phyloP scores from a whole-genome alignment of 331 rosid species.

The Quercus tomentella region DNA sequence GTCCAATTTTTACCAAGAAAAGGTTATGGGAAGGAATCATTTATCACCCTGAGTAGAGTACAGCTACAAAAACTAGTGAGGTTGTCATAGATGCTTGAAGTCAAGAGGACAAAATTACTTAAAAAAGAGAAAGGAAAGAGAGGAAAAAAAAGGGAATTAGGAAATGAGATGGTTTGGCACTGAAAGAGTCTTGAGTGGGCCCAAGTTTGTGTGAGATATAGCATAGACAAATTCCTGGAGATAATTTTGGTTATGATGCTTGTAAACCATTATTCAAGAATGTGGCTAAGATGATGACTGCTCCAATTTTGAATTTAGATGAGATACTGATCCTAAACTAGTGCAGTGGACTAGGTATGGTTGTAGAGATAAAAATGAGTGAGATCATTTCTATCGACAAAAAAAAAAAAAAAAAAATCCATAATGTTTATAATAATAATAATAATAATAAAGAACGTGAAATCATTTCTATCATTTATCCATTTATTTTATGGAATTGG shows the following conservation, averaged over 20 bases:
- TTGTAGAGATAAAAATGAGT: not conserved
- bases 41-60: too few relatives aligned
- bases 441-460: not conserved
- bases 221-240: not conserved
- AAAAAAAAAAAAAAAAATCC: too few relatives aligned
- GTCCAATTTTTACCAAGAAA: too few relatives aligned
- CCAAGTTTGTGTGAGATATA: not conserved
- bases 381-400: not conserved
- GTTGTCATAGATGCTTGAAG: too few relatives aligned
- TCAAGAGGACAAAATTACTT: too few relatives aligned
- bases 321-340: not conserved
- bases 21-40: too few relatives aligned
- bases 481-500: not conserved
- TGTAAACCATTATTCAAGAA: not conserved
- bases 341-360: not conserved
- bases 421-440: too few relatives aligned
- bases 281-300: not conserved
- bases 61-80: too few relatives aligned
- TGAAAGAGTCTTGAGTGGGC: not conserved
- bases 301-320: not conserved
- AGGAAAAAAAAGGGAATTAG: too few relatives aligned
- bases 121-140: too few relatives aligned
- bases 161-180: not conserved
- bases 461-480: not conserved
- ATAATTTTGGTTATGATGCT: not conserved